These are phyloP conservation scores for Pinus tabuliformis DNA, from an alignment of 75 land plant species.

Conservation along the genomic window DNA sequence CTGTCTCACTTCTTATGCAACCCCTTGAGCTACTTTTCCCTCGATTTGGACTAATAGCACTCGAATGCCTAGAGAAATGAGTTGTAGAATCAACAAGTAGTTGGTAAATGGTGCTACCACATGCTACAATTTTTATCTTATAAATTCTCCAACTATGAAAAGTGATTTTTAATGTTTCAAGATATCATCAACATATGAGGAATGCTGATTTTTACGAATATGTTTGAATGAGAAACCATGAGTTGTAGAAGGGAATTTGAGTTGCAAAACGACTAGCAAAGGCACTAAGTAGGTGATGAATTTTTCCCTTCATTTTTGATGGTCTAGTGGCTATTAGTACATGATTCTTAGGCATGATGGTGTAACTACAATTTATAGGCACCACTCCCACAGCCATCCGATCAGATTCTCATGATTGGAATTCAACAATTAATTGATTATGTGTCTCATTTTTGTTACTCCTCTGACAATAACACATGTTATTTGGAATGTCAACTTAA, in stretches of 20 bases:
- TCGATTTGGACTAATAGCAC: too few relatives aligned
- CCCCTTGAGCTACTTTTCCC: not conserved
- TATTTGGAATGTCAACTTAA: too few relatives aligned
- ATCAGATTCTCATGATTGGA: too few relatives aligned
- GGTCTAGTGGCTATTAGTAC: not conserved
- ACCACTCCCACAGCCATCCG: too few relatives aligned
- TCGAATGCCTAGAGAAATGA: not conserved
- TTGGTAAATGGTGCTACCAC: not conserved
- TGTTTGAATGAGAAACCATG: not conserved
- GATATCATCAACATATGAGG: not conserved
- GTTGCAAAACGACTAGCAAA: too few relatives aligned
- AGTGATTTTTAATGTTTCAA: not conserved
- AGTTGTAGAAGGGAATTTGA: too few relatives aligned
- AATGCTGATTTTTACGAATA: too few relatives aligned
- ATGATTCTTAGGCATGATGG: not conserved
- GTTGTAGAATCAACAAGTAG: not conserved
- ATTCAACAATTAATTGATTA: not conserved
- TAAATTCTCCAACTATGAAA: not conserved
- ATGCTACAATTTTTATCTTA: not conserved
- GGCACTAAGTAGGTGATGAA: too few relatives aligned
- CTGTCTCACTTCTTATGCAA: not conserved
- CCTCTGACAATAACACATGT: too few relatives aligned
- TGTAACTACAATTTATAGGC: not conserved
- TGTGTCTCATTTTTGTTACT: not conserved
- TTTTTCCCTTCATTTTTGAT: not conserved